A percentile compares a stretch with the other conserved stretches of the same genome.
These are phyloP conservation scores for Aspergillus novoparasiticus DNA, from an alignment of 2,329 filamentous ascomycete genomes.

Conservation along the genomic window DNA sequence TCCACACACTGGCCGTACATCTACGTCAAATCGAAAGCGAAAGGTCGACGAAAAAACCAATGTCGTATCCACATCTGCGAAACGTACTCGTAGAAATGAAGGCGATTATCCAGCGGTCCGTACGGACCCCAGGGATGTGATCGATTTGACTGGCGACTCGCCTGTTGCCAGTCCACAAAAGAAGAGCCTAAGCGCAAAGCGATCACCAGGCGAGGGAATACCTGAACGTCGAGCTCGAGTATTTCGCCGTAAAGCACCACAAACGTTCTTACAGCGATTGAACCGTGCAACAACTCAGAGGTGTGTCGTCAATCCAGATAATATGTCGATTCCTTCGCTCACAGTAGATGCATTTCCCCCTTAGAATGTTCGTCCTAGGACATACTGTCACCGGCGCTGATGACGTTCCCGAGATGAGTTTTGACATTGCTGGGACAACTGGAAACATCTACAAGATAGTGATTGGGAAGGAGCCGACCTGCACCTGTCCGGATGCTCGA, in stretches of 20 bases:
- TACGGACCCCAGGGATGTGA: conserved; percentile 9
- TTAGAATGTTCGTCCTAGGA: conserved; percentile 59
- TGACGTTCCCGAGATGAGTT: conserved; percentile 51
- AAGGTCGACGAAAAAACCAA: neutral
- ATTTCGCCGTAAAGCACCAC: conserved; percentile 48
- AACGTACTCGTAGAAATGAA: neutral
- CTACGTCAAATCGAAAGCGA: conserved; percentile 21
- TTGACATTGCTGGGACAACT: conserved; percentile 62
- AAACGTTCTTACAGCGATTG: conserved; percentile 50
- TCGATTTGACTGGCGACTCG: conserved; percentile 21
- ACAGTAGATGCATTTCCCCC: neutral
- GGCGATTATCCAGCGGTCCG: neutral
- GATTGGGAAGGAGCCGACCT: conserved; percentile 55
- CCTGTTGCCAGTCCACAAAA: conserved; percentile 10
- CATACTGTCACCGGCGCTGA: conserved; percentile 49
- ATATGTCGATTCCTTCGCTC: neutral
- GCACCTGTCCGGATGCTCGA: conserved; percentile 57
- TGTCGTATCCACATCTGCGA: conserved; percentile 1
- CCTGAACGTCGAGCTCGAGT: conserved; percentile 44
- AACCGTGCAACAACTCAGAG: conserved; percentile 54
- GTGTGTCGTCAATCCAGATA: conserved; percentile 17
- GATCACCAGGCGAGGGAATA: conserved; percentile 17
- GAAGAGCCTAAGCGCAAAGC: conserved; percentile 16
- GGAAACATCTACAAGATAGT: conserved; percentile 65
- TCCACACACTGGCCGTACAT: neutral